A percentile compares a stretch with the other conserved stretches of the same genome.
Conservation (phyloP, 129 eudicot species). For the Calendula officinalis region DNA sequence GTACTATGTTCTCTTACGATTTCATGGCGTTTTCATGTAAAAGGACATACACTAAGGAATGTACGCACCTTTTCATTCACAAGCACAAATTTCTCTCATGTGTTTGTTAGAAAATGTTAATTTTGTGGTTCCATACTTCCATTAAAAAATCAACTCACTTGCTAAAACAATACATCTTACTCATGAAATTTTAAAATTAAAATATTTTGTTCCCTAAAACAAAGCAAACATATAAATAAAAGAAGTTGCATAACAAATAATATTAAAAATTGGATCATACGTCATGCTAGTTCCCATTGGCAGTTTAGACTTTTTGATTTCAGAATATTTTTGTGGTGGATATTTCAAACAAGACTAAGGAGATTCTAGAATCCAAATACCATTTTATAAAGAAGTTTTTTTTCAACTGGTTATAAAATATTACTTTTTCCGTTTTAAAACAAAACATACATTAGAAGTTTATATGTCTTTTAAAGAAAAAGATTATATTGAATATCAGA, state of each 20-base stretch:
- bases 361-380: conserved; percentile 16
- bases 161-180: background rate
- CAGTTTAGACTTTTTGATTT: conserved; percentile 2
- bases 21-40: too few relatives aligned
- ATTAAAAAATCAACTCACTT: too few relatives aligned
- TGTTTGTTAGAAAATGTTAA: too few relatives aligned
- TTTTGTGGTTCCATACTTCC: too few relatives aligned
- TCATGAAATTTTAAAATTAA: background rate
- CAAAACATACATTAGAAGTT: too few relatives aligned
- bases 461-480: too few relatives aligned
- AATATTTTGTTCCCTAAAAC: conserved; percentile 12
- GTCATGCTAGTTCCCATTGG: background rate
- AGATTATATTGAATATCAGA: too few relatives aligned
- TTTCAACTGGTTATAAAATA: conserved; percentile 1
- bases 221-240: background rate
- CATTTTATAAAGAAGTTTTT: background rate
- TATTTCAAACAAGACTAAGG: conserved; percentile 3
- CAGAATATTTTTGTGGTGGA: conserved; percentile 5
- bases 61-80: too few relatives aligned
- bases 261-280: conserved; percentile 12
- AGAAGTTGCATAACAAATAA: background rate
- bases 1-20: too few relatives aligned
- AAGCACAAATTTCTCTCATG: too few relatives aligned
- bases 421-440: too few relatives aligned
- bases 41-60: too few relatives aligned